Base-by-base conservation (phyloP, 1,139 yeast species). In the Geotrichum macrosporum region DNA sequence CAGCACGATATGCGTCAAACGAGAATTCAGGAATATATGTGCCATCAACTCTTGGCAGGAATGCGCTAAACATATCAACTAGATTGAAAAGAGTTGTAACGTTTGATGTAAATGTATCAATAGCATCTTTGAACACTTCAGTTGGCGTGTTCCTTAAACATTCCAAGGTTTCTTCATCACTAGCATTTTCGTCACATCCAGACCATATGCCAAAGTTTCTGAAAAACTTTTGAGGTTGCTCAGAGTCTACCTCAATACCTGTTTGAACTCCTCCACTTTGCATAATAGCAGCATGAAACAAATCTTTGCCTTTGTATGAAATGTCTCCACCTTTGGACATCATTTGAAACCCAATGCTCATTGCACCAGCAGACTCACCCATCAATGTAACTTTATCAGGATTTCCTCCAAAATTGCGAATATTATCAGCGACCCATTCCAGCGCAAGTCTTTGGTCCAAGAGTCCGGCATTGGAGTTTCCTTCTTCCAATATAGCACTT, bases 301-400 rank as follows among this genome's bases (percentile, higher is more conserved):
- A 54, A 4, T 53, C 50, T 20, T 55, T 54, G 26, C 51, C 57
- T 2, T 50, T 55, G 26, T 51, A 54, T 6, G 38, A 37, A 16
- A 35, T 33, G 38, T 54, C 44, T 6, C 63, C 57, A 18, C 53
- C 55, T 29, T 57, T 53, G 3, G 63, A 50, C 1, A 55, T 27
- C 51, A 66, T 26, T 20, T 64, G 61, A 45, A 60, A 59, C 4
- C 59, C 58, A 22, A 64, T 63, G 15, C 66, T 57, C 38, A 57
- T 54, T 1, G 69, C 67, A 6, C 73, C 73, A 0, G 73, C 71
- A 39, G 65, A 58, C 51, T 68, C 69, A 15, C 73, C 73, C 57
- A 63, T 58, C 6, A 67, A 55, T 4, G 69, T 65, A 20, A 69
- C 60, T 41, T 58, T 58, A 5, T 56, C 53, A 1, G 69, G 65